Evolutionary conservation across 768 basidiomycete genomes (phyloP), one percentile per base, ranked within the genome.

Genomic region (Candolleomyces eurysporus): DNA sequence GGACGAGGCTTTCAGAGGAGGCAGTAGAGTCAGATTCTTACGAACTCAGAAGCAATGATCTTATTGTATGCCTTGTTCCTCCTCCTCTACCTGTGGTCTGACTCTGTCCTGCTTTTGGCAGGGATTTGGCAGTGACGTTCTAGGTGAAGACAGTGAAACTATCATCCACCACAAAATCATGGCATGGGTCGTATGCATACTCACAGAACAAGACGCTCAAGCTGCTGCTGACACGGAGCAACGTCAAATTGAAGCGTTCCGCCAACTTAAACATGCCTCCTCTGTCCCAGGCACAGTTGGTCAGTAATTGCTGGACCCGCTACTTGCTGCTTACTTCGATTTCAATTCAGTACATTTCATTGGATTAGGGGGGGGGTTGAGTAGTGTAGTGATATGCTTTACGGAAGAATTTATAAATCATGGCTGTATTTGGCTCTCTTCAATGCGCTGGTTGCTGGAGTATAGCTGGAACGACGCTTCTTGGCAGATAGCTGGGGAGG

Each of bases 81-180:
- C n/a, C 36, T 26, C 26, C n/a, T 26, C 26, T 26, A 4, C 26
- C 26, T 26, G 52, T 32, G 10, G 32, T 26, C 21, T 54, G n/a
- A 54, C n/a, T 22, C 26, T 54, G 43, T 13, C 14, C 43, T 13
- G n/a, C 43, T 4, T 26, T 26, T 26, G 26, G 42, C 59, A 97
- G 95, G 96, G 98, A 88, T 98, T 97, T 72, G 96, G 97, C 60
- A 99, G 98, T 68, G 97, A 98, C 77, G 98, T 99, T 64, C 92
- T 97, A 58, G 92, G 93, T 63, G 97, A 99, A 69, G 97, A 99
- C 80, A 97, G 95, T 81, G 92, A 92, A 75, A 96, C 93, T 1
- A 94, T 97, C 60, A 89, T 98, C 52, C 97, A 98, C 75, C 96
- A 98, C 79, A 98, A 99, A 75, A 97, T 99, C 57, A 94, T 96